Percentiles rank a stretch among this genome's conserved stretches.
These are phyloP conservation scores for Rhodotorula taiwanensis DNA, from an alignment of 768 basidiomycete species.

Conservation along the genomic window DNA sequence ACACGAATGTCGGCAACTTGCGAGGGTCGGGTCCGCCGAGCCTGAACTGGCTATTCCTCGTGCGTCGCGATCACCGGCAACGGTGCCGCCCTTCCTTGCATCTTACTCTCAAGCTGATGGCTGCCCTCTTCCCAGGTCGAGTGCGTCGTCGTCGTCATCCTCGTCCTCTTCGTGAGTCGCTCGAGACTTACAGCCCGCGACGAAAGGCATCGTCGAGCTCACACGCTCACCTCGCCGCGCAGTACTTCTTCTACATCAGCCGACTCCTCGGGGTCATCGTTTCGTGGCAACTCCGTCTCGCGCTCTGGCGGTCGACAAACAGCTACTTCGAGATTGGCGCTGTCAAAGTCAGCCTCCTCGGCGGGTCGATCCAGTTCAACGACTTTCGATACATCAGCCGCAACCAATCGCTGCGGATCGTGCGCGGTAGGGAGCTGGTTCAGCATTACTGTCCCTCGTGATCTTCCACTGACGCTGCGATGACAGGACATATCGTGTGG, in stretches of 20 bases:
- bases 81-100: too few species aligned
- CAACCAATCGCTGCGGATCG: constrained; percentile 77
- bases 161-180: constrained; percentile 11
- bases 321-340: constrained; percentile 82
- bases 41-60: constrained; percentile 28
- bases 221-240: neutral
- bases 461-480: neutral
- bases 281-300: constrained; percentile 59
- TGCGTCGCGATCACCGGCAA: neutral
- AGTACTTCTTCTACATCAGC: constrained; percentile 82
- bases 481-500: constrained; percentile 79
- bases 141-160: constrained; percentile 7
- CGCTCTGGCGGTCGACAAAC: constrained; percentile 69
- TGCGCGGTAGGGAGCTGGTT: constrained; percentile 41
- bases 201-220: neutral
- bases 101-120: neutral
- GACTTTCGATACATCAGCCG: constrained; percentile 84
- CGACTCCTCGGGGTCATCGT: constrained; percentile 67
- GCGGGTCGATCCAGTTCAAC: constrained; percentile 79
- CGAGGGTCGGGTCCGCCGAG: neutral
- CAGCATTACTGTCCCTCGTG: too few species aligned
- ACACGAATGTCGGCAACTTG: neutral
- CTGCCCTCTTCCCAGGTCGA: neutral
- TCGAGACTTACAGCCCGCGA: accelerated
- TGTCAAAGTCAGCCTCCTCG: constrained; percentile 81